Base-by-base conservation (phyloP, 306 rosid species). In the Prunus salicina region DNA sequence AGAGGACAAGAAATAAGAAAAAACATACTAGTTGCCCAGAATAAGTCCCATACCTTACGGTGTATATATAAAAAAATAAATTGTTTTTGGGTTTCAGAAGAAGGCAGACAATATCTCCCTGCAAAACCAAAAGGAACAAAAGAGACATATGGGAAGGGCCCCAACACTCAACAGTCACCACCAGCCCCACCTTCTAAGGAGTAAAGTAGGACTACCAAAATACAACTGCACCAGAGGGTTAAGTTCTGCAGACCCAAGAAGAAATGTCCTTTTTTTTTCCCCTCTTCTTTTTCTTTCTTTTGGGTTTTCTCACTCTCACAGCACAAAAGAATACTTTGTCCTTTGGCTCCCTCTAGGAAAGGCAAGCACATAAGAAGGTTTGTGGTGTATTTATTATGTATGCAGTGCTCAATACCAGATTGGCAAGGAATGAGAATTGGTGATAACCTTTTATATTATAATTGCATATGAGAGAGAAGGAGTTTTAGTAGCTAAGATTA, bases 241-340 rank as follows among this genome's bases (percentile, higher is more conserved):
- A 9, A 57, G 77, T 61, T 79, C 83, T 83, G 90, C 86, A 82
- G 71, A 86, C 74, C 88, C 89, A 81, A 89, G 86, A 80, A 86
- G 88, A 83, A 81, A 82, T 82, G 84, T 85, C 71, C 71, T 12
- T 4, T n/a, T 5, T 46, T 15, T 22, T 56, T 20, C 2, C 25
- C 12, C 32, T 71, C 3, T 43, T 73, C 28, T 50, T 15, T 18
- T 51, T 51, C 11, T 49, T 69, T 55, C 4, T 66, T 81, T 70
- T 74, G 85, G 79, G 81, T 73, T 82, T 79, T 64, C 84, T 66
- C 77, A 77, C 66, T 38, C 27, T 52, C 75, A 75, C 67, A 51
- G 63, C 73, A 28, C 65, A 76, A 80, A 71, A 84, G 82, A 83
- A 68, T 66, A 46, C 67, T 80, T 74, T 82, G 75, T 82, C 84